These are phyloP conservation scores for Phytophthora boehmeriae DNA, from an alignment of 352 stramenopile genomes.

Conservation along the genomic window DNA sequence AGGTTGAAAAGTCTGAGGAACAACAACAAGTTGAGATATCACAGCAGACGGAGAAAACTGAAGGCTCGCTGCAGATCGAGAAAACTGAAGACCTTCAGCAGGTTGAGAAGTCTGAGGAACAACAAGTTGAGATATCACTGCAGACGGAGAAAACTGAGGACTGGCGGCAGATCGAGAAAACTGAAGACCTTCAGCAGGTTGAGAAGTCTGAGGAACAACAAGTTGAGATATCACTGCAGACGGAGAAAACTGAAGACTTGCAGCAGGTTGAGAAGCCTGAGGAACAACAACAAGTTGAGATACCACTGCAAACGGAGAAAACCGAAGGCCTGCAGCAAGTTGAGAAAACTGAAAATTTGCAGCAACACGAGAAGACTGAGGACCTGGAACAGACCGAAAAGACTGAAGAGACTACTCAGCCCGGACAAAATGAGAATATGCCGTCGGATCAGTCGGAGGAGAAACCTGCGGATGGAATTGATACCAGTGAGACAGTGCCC, in stretches of 20 bases:
- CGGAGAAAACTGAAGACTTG: neutral
- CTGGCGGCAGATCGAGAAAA: neutral
- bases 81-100: neutral
- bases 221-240: no score
- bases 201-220: neutral
- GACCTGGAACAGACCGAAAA: neutral
- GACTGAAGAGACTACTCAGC: neutral
- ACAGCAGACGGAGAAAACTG: no score
- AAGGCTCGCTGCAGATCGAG: no score
- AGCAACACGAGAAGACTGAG: neutral
- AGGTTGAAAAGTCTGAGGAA: no score
- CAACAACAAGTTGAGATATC: no score
- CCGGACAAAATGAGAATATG: neutral
- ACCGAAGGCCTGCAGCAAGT: neutral
- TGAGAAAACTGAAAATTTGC: neutral
- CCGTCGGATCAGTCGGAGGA: conserved; percentile 1
- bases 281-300: no score
- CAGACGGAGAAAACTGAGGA: no score
- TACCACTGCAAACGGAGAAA: neutral
- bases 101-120: conserved; percentile 3
- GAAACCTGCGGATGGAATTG: neutral
- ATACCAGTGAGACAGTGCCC: neutral
- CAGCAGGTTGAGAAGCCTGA: conserved; percentile 3
- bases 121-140: no score
- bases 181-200: neutral